Evolutionary conservation across 805 yeast genomes (phyloP).

Genomic region (Candida sakaeoensis): DNA sequence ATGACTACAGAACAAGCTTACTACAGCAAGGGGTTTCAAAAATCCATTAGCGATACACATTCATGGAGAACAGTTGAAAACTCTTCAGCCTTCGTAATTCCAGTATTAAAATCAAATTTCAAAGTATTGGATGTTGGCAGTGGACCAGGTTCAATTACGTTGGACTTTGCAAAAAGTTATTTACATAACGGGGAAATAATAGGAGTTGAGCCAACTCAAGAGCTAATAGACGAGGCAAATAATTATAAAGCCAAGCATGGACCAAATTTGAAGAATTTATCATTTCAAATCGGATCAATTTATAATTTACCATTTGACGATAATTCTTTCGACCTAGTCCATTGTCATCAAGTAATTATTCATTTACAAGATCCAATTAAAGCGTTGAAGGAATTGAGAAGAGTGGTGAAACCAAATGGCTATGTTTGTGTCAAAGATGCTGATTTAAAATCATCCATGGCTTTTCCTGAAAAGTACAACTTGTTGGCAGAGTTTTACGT

Average conservation of each 20-base stretch:
- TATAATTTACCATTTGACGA: slow-evolving; percentile 30
- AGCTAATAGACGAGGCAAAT: slow-evolving; percentile 23
- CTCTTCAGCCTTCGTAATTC: slow-evolving; percentile 22
- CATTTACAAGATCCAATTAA: slow-evolving; percentile 30
- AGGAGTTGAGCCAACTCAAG: slow-evolving; percentile 31
- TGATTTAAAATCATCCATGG: slow-evolving; percentile 17
- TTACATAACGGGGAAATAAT: slow-evolving; percentile 23
- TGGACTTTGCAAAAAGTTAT: slow-evolving; percentile 26
- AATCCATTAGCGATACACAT: slow-evolving; percentile 24
- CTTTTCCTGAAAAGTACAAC: slow-evolving; percentile 16
- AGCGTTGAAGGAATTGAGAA: slow-evolving; percentile 32
- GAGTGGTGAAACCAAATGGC: slow-evolving; percentile 34
- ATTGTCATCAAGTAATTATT: slow-evolving; percentile 35
- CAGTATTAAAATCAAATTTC: slow-evolving; percentile 21
- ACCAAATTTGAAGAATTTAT: slow-evolving; percentile 15
- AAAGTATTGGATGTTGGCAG: slow-evolving; percentile 39
- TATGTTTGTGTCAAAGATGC: slow-evolving; percentile 30
- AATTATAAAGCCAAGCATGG: slow-evolving; percentile 9
- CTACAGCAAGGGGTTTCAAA: slow-evolving; percentile 20
- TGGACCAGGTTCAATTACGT: slow-evolving; percentile 41
- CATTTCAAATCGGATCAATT: slow-evolving; percentile 26
- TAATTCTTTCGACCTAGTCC: slow-evolving; percentile 36
- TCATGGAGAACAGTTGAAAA: slow-evolving; percentile 31
- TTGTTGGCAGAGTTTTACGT: slow-evolving; percentile 9
- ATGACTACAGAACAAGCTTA: slow-evolving; percentile 18